Evolutionary conservation across 805 yeast genomes (phyloP).

Genomic region (Saccharomycopsis capsularis): DNA sequence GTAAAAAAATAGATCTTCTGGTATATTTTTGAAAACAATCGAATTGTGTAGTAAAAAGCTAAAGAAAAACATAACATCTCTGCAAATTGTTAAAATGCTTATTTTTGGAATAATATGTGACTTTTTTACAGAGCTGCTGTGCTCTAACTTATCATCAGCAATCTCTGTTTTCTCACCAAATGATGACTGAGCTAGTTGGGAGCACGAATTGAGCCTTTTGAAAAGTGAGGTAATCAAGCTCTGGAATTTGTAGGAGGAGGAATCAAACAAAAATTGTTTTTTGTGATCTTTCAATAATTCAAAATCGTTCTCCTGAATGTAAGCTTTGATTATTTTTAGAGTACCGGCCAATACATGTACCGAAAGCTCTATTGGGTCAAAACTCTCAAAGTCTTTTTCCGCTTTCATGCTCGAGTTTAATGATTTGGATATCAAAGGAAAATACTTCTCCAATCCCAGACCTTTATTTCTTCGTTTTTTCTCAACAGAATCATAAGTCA

Average conservation of each 20-base stretch:
- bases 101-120: neutral
- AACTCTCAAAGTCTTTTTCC: neutral
- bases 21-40: slow-evolving; percentile 11
- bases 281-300: slow-evolving; percentile 3
- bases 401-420: neutral
- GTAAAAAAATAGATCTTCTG: slow-evolving; percentile 17
- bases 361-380: slow-evolving; percentile 8
- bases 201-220: neutral
- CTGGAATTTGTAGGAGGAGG: slow-evolving; percentile 17
- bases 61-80: slow-evolving; percentile 9
- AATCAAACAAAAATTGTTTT: slow-evolving; percentile 15
- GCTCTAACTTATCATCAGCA: neutral
- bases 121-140: neutral
- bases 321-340: slow-evolving; percentile 2
- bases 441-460: slow-evolving; percentile 9
- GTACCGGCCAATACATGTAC: slow-evolving; percentile 9
- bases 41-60: slow-evolving; percentile 6
- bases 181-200: neutral
- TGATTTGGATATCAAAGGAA: slow-evolving; percentile 3
- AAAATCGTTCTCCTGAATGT: slow-evolving; percentile 8
- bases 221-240: slow-evolving; percentile 15
- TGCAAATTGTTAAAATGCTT: neutral
- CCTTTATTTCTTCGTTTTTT: neutral
- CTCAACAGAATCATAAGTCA: neutral
- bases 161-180: neutral